A percentile compares a stretch with the other conserved stretches of the same genome.
These are phyloP conservation scores for Stereocaulon alpinum DNA, from an alignment of 495 filamentous ascomycete species.

Conservation along the genomic window DNA sequence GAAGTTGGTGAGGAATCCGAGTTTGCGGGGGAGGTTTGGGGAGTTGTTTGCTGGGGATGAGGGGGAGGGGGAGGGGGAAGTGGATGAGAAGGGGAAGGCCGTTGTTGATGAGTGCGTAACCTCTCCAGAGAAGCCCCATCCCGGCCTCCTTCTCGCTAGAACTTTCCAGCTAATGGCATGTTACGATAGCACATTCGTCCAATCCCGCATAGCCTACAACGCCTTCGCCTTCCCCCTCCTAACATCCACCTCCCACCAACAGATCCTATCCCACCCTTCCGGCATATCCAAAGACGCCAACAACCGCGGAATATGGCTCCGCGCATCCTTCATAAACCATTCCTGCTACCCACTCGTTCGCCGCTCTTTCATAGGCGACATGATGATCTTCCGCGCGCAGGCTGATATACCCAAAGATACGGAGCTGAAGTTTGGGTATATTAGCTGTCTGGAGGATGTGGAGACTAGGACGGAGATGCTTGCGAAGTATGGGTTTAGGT, in stretches of 20 bases:
- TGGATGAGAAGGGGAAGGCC: slow-evolving; percentile 30
- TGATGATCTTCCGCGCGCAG: slow-evolving; percentile 46
- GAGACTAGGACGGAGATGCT: slow-evolving; percentile 17
- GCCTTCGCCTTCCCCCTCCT: slow-evolving; percentile 37
- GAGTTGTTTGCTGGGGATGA: slow-evolving; percentile 37
- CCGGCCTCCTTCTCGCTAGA: too few relatives aligned
- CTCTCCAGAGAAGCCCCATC: too few relatives aligned
- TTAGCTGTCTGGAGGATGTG: slow-evolving; percentile 24
- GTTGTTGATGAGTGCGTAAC: slow-evolving; percentile 40
- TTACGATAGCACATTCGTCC: slow-evolving; percentile 37
- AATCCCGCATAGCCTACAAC: slow-evolving; percentile 38
- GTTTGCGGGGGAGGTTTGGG: slow-evolving; percentile 29
- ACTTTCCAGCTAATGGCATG: too few relatives aligned
- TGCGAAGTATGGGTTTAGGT: slow-evolving; percentile 39
- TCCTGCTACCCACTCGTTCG: slow-evolving; percentile 37
- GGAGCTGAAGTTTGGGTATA: slow-evolving; percentile 38
- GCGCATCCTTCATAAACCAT: slow-evolving; percentile 48
- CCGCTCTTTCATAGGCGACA: slow-evolving; percentile 48
- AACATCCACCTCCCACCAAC: background rate
- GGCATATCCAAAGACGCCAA: background rate
- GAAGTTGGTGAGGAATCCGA: slow-evolving; percentile 43
- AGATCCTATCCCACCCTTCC: slow-evolving; percentile 2
- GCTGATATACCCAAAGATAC: slow-evolving; percentile 35
- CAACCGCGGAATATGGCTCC: slow-evolving; percentile 42
- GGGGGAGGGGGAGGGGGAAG: slow-evolving; percentile 23